Percentiles rank a stretch among this genome's conserved stretches.
Conservation (phyloP, 345 rosid genomes). For the Rhodomyrtus tomentosa region DNA sequence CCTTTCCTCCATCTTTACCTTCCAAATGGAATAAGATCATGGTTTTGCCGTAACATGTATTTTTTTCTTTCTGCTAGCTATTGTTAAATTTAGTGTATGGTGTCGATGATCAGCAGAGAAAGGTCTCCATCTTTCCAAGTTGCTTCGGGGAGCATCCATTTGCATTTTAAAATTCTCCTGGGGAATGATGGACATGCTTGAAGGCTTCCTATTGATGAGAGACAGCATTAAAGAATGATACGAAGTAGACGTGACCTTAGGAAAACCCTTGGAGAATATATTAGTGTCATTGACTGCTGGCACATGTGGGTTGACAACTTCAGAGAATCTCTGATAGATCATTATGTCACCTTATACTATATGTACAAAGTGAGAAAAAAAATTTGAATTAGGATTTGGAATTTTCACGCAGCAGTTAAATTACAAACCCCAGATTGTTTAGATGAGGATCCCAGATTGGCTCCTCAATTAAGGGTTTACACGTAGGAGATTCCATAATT, state of each 20-base stretch:
- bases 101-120: neutral
- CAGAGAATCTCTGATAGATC: conserved; percentile 2
- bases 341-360: neutral
- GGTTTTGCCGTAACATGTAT: neutral
- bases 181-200: neutral
- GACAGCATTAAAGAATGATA: neutral
- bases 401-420: neutral
- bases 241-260: neutral
- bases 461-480: neutral
- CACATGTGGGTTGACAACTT: neutral
- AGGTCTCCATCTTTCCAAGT: neutral
- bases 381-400: neutral
- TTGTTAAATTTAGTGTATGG: neutral
- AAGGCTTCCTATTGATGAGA: neutral
- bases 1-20: neutral
- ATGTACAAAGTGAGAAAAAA: neutral
- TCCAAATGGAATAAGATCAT: neutral
- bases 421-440: neutral
- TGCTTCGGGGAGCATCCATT: neutral
- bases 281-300: neutral
- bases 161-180: neutral
- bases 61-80: neutral
- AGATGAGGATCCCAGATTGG: neutral
- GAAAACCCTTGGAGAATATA: neutral
- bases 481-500: neutral